These are phyloP conservation scores for Sporobolomyces pararoseus DNA, from an alignment of 768 basidiomycete genomes.

Conservation along the genomic window DNA sequence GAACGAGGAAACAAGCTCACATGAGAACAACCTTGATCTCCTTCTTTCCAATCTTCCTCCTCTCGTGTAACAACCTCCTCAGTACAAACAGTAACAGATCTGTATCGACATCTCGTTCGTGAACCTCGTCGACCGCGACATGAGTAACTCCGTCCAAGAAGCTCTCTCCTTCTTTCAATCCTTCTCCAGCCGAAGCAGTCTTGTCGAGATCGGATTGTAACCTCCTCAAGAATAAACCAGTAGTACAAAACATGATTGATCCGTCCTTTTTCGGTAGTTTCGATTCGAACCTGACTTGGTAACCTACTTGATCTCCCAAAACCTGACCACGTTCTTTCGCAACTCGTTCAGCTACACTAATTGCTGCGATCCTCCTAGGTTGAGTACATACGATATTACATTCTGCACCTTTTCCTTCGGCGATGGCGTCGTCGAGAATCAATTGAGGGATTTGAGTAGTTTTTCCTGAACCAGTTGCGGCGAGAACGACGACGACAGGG, in stretches of 20 bases:
- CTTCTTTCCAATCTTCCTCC: slow-evolving; percentile 64
- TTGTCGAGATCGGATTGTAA: slow-evolving; percentile 65
- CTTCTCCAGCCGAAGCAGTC: slow-evolving; percentile 43
- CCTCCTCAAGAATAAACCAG: slow-evolving; percentile 79
- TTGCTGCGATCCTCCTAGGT: slow-evolving; percentile 83
- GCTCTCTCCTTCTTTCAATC: slow-evolving; percentile 24
- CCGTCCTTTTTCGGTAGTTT: slow-evolving; percentile 75
- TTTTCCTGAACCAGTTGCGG: slow-evolving; percentile 86
- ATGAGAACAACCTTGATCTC: slow-evolving; percentile 79
- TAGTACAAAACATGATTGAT: slow-evolving; percentile 86
- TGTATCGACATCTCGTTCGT: slow-evolving; percentile 90
- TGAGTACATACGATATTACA: slow-evolving; percentile 94
- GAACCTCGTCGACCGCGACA: slow-evolving; percentile 90
- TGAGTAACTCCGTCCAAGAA: slow-evolving; percentile 76
- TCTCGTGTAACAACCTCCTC: slow-evolving; percentile 72
- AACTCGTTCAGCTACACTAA: slow-evolving; percentile 85
- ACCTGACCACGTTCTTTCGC: slow-evolving; percentile 77
- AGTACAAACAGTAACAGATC: slow-evolving; percentile 84
- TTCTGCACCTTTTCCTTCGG: slow-evolving; percentile 68
- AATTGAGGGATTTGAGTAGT: slow-evolving; percentile 93
- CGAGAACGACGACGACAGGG: slow-evolving; percentile 84
- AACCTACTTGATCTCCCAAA: slow-evolving; percentile 68
- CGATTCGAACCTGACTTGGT: slow-evolving; percentile 85
- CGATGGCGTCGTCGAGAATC: slow-evolving; percentile 77
- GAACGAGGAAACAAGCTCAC: no score